Percentiles rank a stretch among this genome's conserved stretches.
phyloP scores from a whole-genome alignment of 1,139 yeast genomes.

The Lodderomyces orthopsilosis region DNA sequence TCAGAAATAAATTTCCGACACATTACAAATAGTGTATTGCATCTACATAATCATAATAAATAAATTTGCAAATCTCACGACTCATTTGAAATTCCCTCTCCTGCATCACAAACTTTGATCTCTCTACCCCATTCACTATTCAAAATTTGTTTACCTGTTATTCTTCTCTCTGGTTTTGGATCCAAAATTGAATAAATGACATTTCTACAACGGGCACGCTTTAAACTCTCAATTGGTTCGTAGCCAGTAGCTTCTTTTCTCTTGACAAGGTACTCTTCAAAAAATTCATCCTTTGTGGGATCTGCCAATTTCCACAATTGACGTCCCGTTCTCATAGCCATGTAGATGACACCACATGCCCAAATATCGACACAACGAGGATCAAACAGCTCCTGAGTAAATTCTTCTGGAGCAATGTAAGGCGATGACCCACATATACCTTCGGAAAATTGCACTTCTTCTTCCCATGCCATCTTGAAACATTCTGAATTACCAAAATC shows the following conservation, averaged over 20 bases:
- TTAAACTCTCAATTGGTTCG: slow-evolving; percentile 82
- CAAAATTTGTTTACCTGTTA: slow-evolving; percentile 82
- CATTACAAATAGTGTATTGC: background rate
- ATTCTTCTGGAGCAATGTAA: slow-evolving; percentile 96
- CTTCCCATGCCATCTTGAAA: slow-evolving; percentile 96
- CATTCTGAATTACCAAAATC: slow-evolving; percentile 97
- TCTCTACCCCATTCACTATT: slow-evolving; percentile 94
- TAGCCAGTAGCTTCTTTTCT: slow-evolving; percentile 82
- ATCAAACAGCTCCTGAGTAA: slow-evolving; percentile 70
- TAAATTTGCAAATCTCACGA: too few relatives aligned
- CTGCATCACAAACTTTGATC: slow-evolving; percentile 73
- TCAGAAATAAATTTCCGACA: background rate
- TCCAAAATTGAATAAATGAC: slow-evolving; percentile 90
- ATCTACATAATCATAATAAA: background rate
- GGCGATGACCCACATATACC: slow-evolving; percentile 91
- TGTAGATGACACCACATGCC: slow-evolving; percentile 95
- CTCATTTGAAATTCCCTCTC: slow-evolving; percentile 19
- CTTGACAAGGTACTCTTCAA: slow-evolving; percentile 65
- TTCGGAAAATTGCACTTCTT: slow-evolving; percentile 73
- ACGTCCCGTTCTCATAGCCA: slow-evolving; percentile 98
- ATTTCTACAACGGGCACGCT: slow-evolving; percentile 83
- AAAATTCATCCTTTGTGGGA: slow-evolving; percentile 74
- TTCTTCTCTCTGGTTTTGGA: slow-evolving; percentile 83
- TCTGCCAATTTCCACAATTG: slow-evolving; percentile 90
- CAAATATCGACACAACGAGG: slow-evolving; percentile 92